These are phyloP conservation scores for Trichoderma aggressivum DNA, from an alignment of 2,329 filamentous ascomycete genomes.

Conservation along the genomic window DNA sequence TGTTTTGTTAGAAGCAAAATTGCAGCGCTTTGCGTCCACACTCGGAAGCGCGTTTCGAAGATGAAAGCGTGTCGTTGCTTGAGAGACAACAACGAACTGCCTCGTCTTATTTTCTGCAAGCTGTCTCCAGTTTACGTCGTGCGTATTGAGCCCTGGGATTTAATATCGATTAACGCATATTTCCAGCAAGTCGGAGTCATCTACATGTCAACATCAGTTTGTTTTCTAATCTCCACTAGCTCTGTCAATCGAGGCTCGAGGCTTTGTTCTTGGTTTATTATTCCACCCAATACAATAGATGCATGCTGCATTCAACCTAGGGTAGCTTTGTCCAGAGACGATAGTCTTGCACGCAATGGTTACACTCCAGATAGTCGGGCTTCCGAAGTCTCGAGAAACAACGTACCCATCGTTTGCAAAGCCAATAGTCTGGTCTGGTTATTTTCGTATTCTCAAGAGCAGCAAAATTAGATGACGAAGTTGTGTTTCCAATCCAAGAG, in stretches of 20 bases:
- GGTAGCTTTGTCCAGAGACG: not conserved
- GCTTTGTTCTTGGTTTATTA: not conserved
- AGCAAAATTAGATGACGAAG: not conserved
- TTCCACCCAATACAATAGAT: not conserved
- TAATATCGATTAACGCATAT: not conserved
- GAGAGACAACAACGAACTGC: not conserved
- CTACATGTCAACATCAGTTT: not conserved
- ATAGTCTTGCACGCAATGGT: not conserved
- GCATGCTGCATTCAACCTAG: not conserved
- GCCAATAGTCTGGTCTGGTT: not conserved
- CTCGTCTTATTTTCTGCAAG: not conserved
- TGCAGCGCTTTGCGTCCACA: not conserved
- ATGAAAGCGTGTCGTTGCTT: not conserved
- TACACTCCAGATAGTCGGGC: not conserved
- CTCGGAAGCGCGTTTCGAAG: not conserved
- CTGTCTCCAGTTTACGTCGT: not conserved
- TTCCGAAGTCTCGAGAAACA: not conserved
- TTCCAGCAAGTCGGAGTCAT: not conserved
- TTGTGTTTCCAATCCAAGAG: not conserved
- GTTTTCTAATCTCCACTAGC: not conserved
- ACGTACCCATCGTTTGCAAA: not conserved
- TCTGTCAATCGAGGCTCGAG: not conserved
- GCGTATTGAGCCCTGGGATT: not conserved
- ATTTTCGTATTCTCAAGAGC: not conserved
- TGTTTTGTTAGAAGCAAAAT: not conserved